Evolutionary conservation across 495 filamentous ascomycete species (phyloP), one percentile per base, ranked within the genome.

Genomic region (Annulohypoxylon bovei): DNA sequence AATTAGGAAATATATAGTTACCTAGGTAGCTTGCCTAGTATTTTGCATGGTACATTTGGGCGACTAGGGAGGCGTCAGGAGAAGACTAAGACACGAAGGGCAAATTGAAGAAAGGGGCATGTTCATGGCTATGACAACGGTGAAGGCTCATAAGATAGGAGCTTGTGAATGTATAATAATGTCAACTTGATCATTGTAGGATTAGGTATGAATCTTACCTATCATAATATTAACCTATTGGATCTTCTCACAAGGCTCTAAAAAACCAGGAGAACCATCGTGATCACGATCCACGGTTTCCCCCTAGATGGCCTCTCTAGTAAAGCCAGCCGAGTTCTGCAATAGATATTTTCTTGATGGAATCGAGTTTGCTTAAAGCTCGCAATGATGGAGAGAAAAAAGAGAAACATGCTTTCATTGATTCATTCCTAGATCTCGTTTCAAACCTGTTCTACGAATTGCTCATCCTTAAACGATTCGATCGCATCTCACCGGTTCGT

Each of bases 401-500:
- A 62, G 20, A 22, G 30, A 62, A 46, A 7, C n/a, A 25, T 5
- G 18, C 20, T 58, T 62, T 46, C 25, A 40, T 61, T 57, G 30
- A 44, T 64, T 61, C 46, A 42, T 53, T 46, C 46, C 12, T 40
- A 57, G n/a, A 67, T 55, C 37, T 37, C 20, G 33, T 50, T 50
- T 44, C 42, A 53, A 30, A 14, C 30, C 42, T 58, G 28, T 44
- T 54, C 39, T 65, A 47, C 53, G 58, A 42, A 61, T 37, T 65
- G 47, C 49, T 50, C 35, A 33, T 37, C 14, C 30, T 42, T 68
- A 72, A 68, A 58, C 70, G 64, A 68, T 56, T 68, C 65, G 61
- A 68, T 65, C 59, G 60, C 61, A 30, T 28, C 62, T 68, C 54
- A 61, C 47, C 60, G 70, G 70, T 67, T 72, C 54, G 54, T 57